phyloP scores from a whole-genome alignment of 2,329 filamentous ascomycete genomes.

The Xylariomycetidae sp. region DNA sequence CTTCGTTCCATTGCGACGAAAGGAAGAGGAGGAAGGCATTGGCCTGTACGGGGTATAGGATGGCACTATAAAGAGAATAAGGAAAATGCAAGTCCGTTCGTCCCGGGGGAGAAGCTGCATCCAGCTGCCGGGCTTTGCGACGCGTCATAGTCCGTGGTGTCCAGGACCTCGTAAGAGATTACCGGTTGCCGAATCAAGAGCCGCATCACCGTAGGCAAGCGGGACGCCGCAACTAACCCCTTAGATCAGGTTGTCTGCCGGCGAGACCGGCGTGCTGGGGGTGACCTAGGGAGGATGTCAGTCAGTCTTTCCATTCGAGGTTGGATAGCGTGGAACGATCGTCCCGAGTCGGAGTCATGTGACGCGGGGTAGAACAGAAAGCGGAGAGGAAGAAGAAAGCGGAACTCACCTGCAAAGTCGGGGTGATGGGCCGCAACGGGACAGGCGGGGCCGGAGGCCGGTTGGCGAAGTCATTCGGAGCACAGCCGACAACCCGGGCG shows the following conservation, averaged over 20 bases:
- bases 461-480: conserved; percentile 22
- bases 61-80: too few relatives aligned
- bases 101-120: too few relatives aligned
- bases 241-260: conserved; percentile 18
- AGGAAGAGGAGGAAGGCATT: too few relatives aligned
- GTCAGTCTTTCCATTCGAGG: background rate
- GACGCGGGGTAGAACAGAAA: background rate
- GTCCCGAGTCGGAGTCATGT: background rate
- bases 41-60: too few relatives aligned
- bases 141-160: too few relatives aligned
- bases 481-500: conserved; percentile 41
- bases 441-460: conserved; percentile 19
- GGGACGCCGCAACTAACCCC: too few relatives aligned
- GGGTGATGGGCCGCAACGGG: conserved; percentile 11
- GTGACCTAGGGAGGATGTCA: conserved; percentile 6
- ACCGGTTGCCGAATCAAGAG: too few relatives aligned
- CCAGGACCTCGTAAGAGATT: too few relatives aligned
- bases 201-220: too few relatives aligned
- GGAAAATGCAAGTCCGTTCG: too few relatives aligned
- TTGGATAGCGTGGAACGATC: background rate
- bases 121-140: too few relatives aligned
- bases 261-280: conserved; percentile 15
- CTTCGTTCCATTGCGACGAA: too few relatives aligned
- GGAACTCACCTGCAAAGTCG: conserved; percentile 15
- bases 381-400: background rate